phyloP scores from a whole-genome alignment of 2,329 filamentous ascomycete species.

The Fusarium sp. region DNA sequence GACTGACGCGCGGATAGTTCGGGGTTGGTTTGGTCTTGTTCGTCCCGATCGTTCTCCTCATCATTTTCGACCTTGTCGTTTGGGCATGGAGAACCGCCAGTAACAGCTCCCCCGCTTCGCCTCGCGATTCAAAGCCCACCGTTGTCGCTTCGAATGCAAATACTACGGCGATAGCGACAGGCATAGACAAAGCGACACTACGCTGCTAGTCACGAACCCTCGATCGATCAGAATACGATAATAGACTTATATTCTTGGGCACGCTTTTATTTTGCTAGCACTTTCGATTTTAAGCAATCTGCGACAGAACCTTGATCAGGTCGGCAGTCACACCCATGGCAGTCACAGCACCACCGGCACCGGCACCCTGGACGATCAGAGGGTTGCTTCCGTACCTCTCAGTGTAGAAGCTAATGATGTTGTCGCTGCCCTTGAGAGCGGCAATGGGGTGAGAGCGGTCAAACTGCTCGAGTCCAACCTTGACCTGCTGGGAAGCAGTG shows the following conservation, averaged over 20 bases:
- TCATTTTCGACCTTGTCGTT: constrained; percentile 62
- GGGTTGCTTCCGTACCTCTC: constrained; percentile 92
- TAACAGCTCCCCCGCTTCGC: constrained; percentile 26
- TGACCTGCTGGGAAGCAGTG: constrained; percentile 81
- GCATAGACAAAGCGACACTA: constrained; percentile 35
- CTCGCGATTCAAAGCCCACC: constrained; percentile 25
- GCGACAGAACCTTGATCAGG: constrained; percentile 85
- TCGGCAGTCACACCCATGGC: constrained; percentile 98
- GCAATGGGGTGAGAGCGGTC: constrained; percentile 92
- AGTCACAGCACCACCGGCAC: constrained; percentile 93
- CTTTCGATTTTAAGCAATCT: constrained; percentile 62
- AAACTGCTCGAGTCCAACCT: constrained; percentile 91
- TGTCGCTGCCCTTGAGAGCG: constrained; percentile 94
- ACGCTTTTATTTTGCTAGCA: constrained; percentile 33
- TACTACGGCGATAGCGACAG: constrained; percentile 37
- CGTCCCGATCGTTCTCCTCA: constrained; percentile 58
- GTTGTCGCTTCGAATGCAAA: constrained; percentile 29
- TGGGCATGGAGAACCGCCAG: constrained; percentile 62
- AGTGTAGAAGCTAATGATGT: constrained; percentile 99
- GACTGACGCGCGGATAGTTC: constrained; percentile 48
- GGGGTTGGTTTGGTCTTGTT: constrained; percentile 58
- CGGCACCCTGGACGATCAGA: constrained; percentile 93
- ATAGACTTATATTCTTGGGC: constrained; percentile 6
- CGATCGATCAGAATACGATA: constrained; percentile 7
- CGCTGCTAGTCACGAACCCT: constrained; percentile 24